Base-by-base conservation (phyloP, 805 yeast genomes). In the Starmerella bombi region DNA sequence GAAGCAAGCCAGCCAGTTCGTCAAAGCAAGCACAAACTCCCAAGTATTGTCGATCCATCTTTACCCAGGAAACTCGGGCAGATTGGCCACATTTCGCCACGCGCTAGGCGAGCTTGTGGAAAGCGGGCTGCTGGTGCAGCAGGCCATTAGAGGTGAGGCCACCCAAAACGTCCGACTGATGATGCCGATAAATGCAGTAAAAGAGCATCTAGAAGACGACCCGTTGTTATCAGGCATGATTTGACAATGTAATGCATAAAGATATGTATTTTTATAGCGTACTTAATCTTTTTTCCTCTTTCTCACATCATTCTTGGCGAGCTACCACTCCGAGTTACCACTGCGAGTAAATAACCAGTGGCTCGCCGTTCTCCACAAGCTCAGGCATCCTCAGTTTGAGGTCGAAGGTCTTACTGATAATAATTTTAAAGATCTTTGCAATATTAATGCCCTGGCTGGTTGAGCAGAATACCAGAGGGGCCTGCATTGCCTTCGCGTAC, bases 361-460 rank as follows among this genome's bases (percentile, higher is more conserved):
- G 98, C 58, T 88, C 96, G n/a, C 97, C 98, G 19, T 76, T 70
- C 46, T 77, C 77, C 34, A 70, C 70, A 32, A 85, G 78, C 59
- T 88, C 96, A 2, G 91, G 93, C 16, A 88, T 69, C 37, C 79
- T 80, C 51, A 88, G 64, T 49, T 75, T 76, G 52, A 88, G 64
- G 57, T 85, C 94, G 59, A 88, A 88, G 4, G 93, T 91, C 58
- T 85, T 86, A 20, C 94, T 79, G 33, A 88, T 71, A 21, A 88
- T 78, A 31, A 88, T 75, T 60, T 91, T 91, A 66, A 88, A 88
- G 21, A 88, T 84, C 62, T 86, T 86, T 57, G 86, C 95, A 18
- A 88, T 81, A 51, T 88, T 91, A 46, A 91, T 82, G 2, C 95
- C 83, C 51, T 82, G 88, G 51, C 85, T 75, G 0, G 97, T 82